A percentile compares a stretch with the other conserved stretches of the same genome.
phyloP scores from a whole-genome alignment of 169 alveolate species.

The Plasmodium gaboni region DNA sequence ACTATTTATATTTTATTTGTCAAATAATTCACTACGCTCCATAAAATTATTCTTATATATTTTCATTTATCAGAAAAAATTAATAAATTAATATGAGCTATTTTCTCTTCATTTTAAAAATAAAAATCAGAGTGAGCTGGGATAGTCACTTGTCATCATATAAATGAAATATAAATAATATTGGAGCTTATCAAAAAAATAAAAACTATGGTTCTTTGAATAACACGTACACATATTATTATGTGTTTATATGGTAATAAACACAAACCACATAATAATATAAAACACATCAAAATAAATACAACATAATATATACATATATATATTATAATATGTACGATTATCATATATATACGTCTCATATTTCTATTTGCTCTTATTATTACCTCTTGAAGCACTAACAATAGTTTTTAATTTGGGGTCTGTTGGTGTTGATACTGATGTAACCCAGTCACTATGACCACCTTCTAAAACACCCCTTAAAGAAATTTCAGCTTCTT shows the following conservation, averaged over 20 bases:
- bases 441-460: conserved; percentile 96
- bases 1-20: too few relatives aligned
- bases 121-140: conserved; percentile 77
- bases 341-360: not conserved
- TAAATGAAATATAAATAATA: conserved; percentile 25
- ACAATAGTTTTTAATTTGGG: conserved; percentile 91
- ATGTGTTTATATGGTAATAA: not conserved
- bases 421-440: conserved; percentile 94
- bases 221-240: not conserved
- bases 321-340: not conserved
- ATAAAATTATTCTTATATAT: not conserved
- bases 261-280: not conserved
- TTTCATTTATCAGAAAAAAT: conserved; percentile 51
- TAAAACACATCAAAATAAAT: not conserved
- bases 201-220: too few relatives aligned
- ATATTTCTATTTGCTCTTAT: not conserved
- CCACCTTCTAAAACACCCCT: conserved; percentile 93
- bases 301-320: not conserved
- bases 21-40: too few relatives aligned
- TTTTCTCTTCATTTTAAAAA: conserved; percentile 44
- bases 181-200: not conserved
- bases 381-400: conserved; percentile 93
- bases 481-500: conserved; percentile 82
- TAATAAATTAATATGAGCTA: conserved; percentile 22
- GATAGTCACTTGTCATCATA: conserved; percentile 60